These are phyloP conservation scores for Cucurbitaria berberidis DNA, from an alignment of 2,329 filamentous ascomycete genomes.

Conservation along the genomic window DNA sequence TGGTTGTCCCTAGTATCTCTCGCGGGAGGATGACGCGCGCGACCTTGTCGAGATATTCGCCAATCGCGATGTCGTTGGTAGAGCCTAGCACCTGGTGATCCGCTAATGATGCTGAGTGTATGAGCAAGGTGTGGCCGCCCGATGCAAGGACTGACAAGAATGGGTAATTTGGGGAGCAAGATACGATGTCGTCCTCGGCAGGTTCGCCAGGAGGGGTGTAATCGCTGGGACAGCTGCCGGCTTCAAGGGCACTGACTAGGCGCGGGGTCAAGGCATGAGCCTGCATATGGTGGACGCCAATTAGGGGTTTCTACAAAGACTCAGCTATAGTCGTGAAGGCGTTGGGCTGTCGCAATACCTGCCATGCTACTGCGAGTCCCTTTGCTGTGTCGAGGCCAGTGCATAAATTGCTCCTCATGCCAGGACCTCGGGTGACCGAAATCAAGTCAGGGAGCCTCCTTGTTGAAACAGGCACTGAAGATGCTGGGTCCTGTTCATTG, in stretches of 20 bases:
- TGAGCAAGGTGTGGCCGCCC: conserved; percentile 88
- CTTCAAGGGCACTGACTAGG: conserved; percentile 68
- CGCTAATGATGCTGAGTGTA: conserved; percentile 72
- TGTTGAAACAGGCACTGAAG: conserved; percentile 2
- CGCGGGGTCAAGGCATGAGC: conserved; percentile 90
- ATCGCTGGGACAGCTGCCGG: not conserved
- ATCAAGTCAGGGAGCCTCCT: conserved; percentile 74
- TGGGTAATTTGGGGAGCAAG: conserved; percentile 68
- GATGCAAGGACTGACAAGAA: conserved; percentile 90
- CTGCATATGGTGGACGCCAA: conserved; percentile 97
- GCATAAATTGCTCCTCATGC: conserved; percentile 80
- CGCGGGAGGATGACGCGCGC: conserved; percentile 76
- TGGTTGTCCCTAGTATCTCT: conserved; percentile 59
- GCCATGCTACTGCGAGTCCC: conserved; percentile 83
- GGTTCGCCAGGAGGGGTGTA: not conserved
- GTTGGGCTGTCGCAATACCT: conserved; percentile 37
- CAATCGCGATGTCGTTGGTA: conserved; percentile 82
- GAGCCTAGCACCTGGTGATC: conserved; percentile 76
- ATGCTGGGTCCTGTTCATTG: not conserved
- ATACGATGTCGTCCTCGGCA: conserved; percentile 8
- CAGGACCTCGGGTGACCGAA: conserved; percentile 87
- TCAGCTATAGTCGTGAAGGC: not conserved
- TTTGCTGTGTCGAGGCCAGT: conserved; percentile 85
- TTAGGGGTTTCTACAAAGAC: conserved; percentile 66
- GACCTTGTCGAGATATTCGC: conserved; percentile 87